A percentile compares a stretch with the other conserved stretches of the same genome.
Evolutionary conservation across 768 basidiomycete genomes (phyloP).

Genomic region (Leucogyrophana mollusca): DNA sequence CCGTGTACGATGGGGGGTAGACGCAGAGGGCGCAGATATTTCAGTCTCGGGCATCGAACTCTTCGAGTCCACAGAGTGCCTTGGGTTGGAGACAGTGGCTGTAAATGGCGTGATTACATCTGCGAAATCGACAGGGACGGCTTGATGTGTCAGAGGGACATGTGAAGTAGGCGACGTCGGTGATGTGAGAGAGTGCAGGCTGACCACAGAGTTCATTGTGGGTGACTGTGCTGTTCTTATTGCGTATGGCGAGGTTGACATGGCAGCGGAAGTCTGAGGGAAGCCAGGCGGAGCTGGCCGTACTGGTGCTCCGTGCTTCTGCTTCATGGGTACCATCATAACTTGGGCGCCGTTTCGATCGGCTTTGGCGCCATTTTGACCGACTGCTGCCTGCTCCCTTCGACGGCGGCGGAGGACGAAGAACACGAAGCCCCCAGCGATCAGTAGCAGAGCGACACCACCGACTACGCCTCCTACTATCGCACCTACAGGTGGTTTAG

Average conservation of each 20-base stretch:
- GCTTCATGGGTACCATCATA: not conserved
- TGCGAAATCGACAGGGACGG: conserved; percentile 13
- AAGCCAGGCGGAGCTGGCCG: not conserved
- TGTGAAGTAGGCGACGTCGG: not conserved
- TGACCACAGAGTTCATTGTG: conserved; percentile 11
- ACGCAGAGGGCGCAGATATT: conserved; percentile 1
- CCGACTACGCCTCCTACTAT: conserved; percentile 24
- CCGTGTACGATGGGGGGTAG: conserved; percentile 10
- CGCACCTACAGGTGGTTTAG: conserved; percentile 9
- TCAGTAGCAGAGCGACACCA: conserved; percentile 8
- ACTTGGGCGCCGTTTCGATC: not conserved
- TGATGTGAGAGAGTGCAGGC: conserved; percentile 1
- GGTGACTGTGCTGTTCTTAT: not conserved
- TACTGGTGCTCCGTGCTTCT: not conserved
- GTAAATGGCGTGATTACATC: conserved; percentile 24
- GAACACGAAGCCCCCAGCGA: conserved; percentile 12
- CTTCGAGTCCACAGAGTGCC: no score
- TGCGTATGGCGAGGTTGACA: not conserved
- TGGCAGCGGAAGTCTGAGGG: not conserved
- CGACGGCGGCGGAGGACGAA: conserved; percentile 12
- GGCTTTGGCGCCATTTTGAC: not conserved
- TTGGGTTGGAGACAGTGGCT: not conserved
- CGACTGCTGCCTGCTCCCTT: not conserved
- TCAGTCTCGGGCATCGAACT: not conserved
- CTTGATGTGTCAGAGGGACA: not conserved